Evolutionary conservation across 257 asterid species (phyloP), one percentile per base, ranked within the genome.

Genomic region (Jasminum sambac): DNA sequence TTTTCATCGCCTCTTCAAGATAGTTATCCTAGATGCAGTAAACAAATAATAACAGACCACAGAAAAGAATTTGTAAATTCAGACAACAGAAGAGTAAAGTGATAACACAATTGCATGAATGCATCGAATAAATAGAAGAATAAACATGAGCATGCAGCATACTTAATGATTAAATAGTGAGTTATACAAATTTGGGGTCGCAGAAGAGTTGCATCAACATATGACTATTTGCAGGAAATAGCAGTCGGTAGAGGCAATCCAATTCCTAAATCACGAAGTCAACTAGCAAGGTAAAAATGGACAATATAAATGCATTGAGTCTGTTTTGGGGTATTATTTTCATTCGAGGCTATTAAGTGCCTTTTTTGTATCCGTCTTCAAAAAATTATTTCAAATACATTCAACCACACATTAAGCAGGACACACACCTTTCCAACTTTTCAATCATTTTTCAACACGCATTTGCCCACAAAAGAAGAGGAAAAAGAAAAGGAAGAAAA

Each of bases 1-100:
- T 84, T 83, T 94, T 94, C 89, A 94, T 88, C 67, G 99, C 99
- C 82, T 94, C 99, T 87, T 94, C 99, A 77, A 94, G 98, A 90
- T 94, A 94, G 88, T 91, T 94, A 74, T 94, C 99, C 98, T 94
- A 84, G 70, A 81, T 50, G 25, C 74, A 61, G 80, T 26, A 70
- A 2, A 70, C 8, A 43, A 10, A 50, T 2, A 74, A 46, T 46
- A 55, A 21, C 16, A 36, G 26, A 46, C 34, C 61, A 63, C 46
- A 60, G 58, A 2, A 41, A 40, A 63, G 26, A 63, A 76, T 48
- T n/a, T 16, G n/a, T 48, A 48, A 6, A 48, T n/a, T 48, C 24
- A 48, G 58, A 23, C 24, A 19, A 66, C 11, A 57, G 59, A 1
- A 14, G 68, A 67, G 40, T 38, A 21, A 72, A 39, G 50, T 3